These are phyloP conservation scores for Taphrina pruni DNA, from an alignment of 1,139 yeast genomes.

Conservation along the genomic window DNA sequence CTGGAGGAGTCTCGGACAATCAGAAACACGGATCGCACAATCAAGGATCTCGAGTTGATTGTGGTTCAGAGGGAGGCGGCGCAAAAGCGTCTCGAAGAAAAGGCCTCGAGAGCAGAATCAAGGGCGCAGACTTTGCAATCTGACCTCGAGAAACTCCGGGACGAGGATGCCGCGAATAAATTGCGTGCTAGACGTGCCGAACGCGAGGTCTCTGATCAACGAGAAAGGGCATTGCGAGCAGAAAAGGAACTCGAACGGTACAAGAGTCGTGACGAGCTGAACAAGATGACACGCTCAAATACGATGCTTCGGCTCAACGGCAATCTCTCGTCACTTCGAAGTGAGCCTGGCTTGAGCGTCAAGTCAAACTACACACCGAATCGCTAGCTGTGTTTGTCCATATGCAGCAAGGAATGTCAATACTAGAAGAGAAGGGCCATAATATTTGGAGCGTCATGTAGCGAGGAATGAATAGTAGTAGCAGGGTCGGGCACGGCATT, in stretches of 20 bases:
- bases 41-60: slow-evolving; percentile 49
- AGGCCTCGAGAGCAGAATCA: slow-evolving; percentile 51
- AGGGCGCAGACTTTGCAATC: slow-evolving; percentile 54
- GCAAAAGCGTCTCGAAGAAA: slow-evolving; percentile 50
- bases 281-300: slow-evolving; percentile 22
- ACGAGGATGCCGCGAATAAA: slow-evolving; percentile 26
- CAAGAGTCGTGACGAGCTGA: slow-evolving; percentile 29
- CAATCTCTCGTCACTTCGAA: slow-evolving; percentile 1
- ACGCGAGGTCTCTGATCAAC: slow-evolving; percentile 38
- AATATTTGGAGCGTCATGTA: not conserved
- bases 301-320: slow-evolving; percentile 14
- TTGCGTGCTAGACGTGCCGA: slow-evolving; percentile 35
- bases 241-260: slow-evolving; percentile 40
- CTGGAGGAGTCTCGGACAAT: slow-evolving; percentile 52
- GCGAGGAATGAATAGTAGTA: too few relatives aligned
- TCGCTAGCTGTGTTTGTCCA: not conserved
- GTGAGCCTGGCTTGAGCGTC: slow-evolving; percentile 1
- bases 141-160: slow-evolving; percentile 52
- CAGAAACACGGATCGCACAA: slow-evolving; percentile 50
- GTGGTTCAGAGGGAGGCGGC: slow-evolving; percentile 47
- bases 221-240: slow-evolving; percentile 36
- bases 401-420: too few relatives aligned
- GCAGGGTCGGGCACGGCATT: not conserved
- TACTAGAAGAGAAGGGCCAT: not conserved
- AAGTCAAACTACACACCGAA: not conserved